phyloP scores from a whole-genome alignment of 176 grass and related monocot genomes.

The Elymus sibiricus region DNA sequence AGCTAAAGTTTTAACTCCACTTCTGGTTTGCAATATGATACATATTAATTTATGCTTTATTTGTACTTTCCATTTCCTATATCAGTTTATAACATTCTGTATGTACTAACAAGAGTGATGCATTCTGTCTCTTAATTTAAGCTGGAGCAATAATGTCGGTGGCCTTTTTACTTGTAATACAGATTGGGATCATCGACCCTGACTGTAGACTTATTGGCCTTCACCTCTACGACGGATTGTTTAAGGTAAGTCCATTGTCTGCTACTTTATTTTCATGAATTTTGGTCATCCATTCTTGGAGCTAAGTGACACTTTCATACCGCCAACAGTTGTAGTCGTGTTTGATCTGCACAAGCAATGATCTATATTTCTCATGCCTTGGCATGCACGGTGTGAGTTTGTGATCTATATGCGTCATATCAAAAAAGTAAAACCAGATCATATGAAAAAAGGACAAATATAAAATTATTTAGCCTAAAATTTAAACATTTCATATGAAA shows the following conservation, averaged over 20 bases:
- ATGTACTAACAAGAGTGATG: not conserved
- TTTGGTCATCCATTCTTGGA: conserved; percentile 1
- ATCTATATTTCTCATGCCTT: not conserved
- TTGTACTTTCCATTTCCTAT: not conserved
- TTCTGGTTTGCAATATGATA: conserved; percentile 1
- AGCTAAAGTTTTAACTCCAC: not conserved
- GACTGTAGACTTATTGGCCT: too few relatives aligned
- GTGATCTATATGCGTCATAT: not conserved
- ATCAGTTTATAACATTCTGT: not conserved
- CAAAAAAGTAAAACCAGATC: too few relatives aligned
- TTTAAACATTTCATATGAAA: too few relatives aligned
- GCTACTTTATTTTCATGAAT: not conserved
- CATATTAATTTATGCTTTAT: not conserved
- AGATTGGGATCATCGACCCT: conserved; percentile 97
- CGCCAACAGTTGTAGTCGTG: too few relatives aligned
- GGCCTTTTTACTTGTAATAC: conserved; percentile 2
- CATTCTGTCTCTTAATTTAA: not conserved
- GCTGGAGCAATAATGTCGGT: not conserved
- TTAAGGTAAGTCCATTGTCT: conserved; percentile 55
- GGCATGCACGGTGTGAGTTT: not conserved
- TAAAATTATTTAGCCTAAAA: too few relatives aligned
- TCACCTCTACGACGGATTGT: conserved; percentile 94
- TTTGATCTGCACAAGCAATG: not conserved
- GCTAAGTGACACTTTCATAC: not conserved
- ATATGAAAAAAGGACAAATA: too few relatives aligned